Evolutionary conservation across 2,329 filamentous ascomycete species (phyloP), one percentile per base, ranked within the genome.

Genomic region (Eutypa lata): DNA sequence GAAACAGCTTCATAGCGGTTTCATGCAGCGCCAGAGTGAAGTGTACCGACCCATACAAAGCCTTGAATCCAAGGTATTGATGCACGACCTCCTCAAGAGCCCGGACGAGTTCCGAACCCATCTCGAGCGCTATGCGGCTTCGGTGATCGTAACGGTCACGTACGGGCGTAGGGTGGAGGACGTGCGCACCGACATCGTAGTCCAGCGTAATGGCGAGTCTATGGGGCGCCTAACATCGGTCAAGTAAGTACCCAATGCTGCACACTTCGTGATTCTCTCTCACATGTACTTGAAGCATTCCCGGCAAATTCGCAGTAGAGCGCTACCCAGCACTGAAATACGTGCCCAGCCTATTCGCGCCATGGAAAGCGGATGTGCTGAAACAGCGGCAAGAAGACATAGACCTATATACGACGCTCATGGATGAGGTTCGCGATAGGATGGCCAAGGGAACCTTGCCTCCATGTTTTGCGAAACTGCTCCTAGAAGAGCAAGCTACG

Each of bases 21-120:
- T 77, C 35, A 73, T 75, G 69, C 69, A 72, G 57, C 66, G 69
- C 2, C 71, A 71, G 58, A 76, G 73, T 52, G 71, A 76, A 54
- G 68, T 65, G 0, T 75, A 76, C 40, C 63, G 72, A 1, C 71
- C 72, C 1, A 60, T 75, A 0, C 74, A 76, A 56, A 70, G 65
- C 7, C 62, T 73, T 4, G 74, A 76, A 58, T 72, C 71, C 0
- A 70, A 68, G 49, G 69, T 73, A 2, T 56, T 76, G 11, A 69
- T 73, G 64, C 59, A 64, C 2, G 71, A 75, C n/a, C 60, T 76
- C 1, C 53, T 75, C 2, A 49, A 48, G 0, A 52, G 48, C 0
- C 72, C 73, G 0, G 40, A 35, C 0, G 49, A 56, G 0, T 76
- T 69, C 21, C 59, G 67, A 3, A 66, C 50, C 5, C 68, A 71